Percentiles rank a stretch among this genome's conserved stretches.
phyloP scores from a whole-genome alignment of 345 rosid genomes.

The Eucalyptus curtisii region DNA sequence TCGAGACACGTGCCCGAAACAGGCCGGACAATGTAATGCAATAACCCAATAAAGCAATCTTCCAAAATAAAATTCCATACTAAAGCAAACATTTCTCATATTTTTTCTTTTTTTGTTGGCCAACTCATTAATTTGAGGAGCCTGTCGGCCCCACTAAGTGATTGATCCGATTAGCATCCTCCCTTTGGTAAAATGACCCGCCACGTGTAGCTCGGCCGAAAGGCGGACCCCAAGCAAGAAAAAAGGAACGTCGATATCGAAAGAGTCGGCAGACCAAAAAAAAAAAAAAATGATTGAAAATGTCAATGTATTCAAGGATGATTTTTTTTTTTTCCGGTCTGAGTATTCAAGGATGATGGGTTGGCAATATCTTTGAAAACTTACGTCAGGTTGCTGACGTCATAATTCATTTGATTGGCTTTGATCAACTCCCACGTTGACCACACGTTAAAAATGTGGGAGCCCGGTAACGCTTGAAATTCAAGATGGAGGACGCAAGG shows the following conservation, averaged over 20 bases:
- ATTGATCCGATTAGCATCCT: not conserved
- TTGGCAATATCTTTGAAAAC: not conserved
- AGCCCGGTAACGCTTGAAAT: not conserved
- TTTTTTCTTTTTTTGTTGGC: rapidly evolving
- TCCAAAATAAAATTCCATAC: not conserved
- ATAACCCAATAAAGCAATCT: not conserved
- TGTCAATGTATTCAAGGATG: not conserved
- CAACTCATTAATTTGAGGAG: not conserved
- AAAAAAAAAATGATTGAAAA: not conserved
- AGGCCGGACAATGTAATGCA: not conserved
- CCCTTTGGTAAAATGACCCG: not conserved
- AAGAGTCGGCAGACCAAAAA: not conserved
- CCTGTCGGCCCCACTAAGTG: not conserved
- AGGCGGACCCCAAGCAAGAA: not conserved
- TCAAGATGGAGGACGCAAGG: not conserved
- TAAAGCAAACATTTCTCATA: not conserved
- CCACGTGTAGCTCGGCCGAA: not conserved
- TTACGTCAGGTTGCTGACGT: not conserved
- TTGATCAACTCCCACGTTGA: not conserved
- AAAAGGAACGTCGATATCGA: rapidly evolving
- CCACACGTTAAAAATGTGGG: not conserved
- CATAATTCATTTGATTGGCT: not conserved
- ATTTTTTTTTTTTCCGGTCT: no score
- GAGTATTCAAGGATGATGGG: not conserved
- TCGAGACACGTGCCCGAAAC: not conserved